A percentile compares a stretch with the other conserved stretches of the same genome.
phyloP scores from a whole-genome alignment of 495 filamentous ascomycete species.

The Ramalina intermedia region DNA sequence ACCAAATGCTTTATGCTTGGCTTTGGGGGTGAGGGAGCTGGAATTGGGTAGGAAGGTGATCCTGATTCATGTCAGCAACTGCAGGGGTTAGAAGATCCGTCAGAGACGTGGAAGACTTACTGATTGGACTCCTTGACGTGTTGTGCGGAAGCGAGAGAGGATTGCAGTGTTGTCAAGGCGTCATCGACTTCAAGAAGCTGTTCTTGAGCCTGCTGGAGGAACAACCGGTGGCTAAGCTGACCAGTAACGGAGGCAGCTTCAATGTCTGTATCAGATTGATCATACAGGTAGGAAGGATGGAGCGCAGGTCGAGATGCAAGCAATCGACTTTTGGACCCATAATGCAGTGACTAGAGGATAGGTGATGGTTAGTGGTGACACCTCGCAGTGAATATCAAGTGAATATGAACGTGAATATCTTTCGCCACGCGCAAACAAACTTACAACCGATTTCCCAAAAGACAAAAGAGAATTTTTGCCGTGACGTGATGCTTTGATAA shows the following conservation, averaged over 20 bases:
- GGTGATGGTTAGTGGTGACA: slow-evolving; percentile 25
- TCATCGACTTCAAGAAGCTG: slow-evolving; percentile 37
- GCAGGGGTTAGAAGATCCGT: background rate
- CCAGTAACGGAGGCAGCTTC: slow-evolving; percentile 38
- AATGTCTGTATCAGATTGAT: slow-evolving; percentile 21
- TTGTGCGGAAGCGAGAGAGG: slow-evolving; percentile 31
- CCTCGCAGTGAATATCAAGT: slow-evolving; percentile 18
- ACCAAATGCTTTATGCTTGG: slow-evolving; percentile 15
- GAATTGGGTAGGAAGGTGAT: slow-evolving; percentile 19
- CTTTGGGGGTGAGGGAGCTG: slow-evolving; percentile 16
- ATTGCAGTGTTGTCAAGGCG: slow-evolving; percentile 42
- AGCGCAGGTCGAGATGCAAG: slow-evolving; percentile 34
- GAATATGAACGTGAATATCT: slow-evolving; percentile 1
- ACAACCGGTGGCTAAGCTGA: slow-evolving; percentile 40
- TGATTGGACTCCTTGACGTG: slow-evolving; percentile 40
- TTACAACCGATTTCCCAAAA: slow-evolving; percentile 41
- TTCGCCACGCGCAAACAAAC: slow-evolving; percentile 16
- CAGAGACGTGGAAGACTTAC: slow-evolving; percentile 11
- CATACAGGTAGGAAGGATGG: slow-evolving; percentile 39
- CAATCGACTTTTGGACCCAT: slow-evolving; percentile 35
- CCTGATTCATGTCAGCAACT: slow-evolving; percentile 20
- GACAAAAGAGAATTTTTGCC: slow-evolving; percentile 46
- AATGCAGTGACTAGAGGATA: slow-evolving; percentile 31
- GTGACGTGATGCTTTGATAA: slow-evolving; percentile 50
- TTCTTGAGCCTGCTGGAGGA: slow-evolving; percentile 40